These are phyloP conservation scores for Encephalitozoon hellem DNA, from an alignment of 371 early-diverging fungal genomes.

Conservation along the genomic window DNA sequence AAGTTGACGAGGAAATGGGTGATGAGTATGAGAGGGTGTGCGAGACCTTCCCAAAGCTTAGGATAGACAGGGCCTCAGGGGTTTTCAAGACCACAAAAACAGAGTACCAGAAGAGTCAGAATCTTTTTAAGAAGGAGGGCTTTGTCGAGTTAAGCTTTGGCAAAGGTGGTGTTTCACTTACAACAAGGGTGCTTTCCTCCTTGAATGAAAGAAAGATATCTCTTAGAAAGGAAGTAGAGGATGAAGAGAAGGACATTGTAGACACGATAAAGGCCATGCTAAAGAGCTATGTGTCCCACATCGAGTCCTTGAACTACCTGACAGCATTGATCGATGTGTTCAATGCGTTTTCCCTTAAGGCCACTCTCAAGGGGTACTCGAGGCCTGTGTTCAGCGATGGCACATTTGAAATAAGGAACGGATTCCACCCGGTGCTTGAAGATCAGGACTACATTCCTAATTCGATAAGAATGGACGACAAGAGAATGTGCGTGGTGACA, in stretches of 20 bases:
- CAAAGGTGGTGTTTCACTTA: slow-evolving; percentile 59
- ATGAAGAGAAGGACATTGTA: slow-evolving; percentile 27
- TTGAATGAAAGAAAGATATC: slow-evolving; percentile 5
- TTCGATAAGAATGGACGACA: slow-evolving; percentile 70
- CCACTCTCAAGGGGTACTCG: slow-evolving; percentile 18
- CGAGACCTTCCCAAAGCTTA: slow-evolving; percentile 23
- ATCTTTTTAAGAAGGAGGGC: slow-evolving; percentile 35
- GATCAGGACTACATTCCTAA: slow-evolving; percentile 63
- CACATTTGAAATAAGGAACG: neutral
- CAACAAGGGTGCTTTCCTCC: slow-evolving; percentile 35
- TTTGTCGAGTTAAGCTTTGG: slow-evolving; percentile 43
- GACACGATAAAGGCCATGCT: slow-evolving; percentile 24
- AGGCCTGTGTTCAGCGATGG: slow-evolving; percentile 27
- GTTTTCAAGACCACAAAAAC: slow-evolving; percentile 52
- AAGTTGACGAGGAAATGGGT: slow-evolving; percentile 46
- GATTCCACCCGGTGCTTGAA: slow-evolving; percentile 59
- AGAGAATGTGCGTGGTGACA: slow-evolving; percentile 74
- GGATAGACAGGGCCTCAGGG: slow-evolving; percentile 12
- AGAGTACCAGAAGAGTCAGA: slow-evolving; percentile 41
- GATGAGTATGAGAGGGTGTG: slow-evolving; percentile 39
- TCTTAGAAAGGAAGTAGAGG: slow-evolving; percentile 28
- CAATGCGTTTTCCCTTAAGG: slow-evolving; percentile 43
- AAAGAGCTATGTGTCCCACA: slow-evolving; percentile 12
- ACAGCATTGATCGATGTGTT: slow-evolving; percentile 59
- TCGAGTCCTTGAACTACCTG: slow-evolving; percentile 57